Base-by-base conservation (phyloP, 1,284 basidiomycete species). In the Sporisorium graminicola region DNA sequence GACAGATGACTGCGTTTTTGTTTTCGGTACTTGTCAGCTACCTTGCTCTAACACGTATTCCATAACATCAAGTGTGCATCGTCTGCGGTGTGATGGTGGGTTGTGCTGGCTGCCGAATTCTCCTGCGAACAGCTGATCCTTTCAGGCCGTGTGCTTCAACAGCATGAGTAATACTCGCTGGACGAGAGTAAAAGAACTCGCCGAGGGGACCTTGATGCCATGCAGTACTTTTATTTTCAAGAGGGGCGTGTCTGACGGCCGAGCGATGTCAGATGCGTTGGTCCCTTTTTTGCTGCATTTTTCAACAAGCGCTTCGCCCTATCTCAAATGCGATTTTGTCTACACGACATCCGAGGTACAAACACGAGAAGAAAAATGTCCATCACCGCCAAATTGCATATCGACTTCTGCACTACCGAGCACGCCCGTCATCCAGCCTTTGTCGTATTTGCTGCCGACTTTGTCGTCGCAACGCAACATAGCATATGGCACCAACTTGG, bases 311-410 rank as follows among this genome's bases (percentile, higher is more conserved):
- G n/a, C n/a, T n/a, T n/a, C n/a, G n/a, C n/a, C n/a, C n/a, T n/a
- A n/a, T n/a, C n/a, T n/a, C n/a, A 10, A 12, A 37, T 37, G 43
- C 47, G 37, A 47, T 37, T 47, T 53, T 47, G 40, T 53, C 22
- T 26, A 18, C 35, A 40, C 37, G 16, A 43, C 46, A 61, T 44
- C 58, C 59, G 50, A 56, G 53, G 50, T 20, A 47, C 37, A 18
- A 60, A 58, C 27, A 18, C 27, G 14, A 58, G 59, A 58, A 58
- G 62, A 63, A 63, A 40, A 40, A 18, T 69, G 66, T 69, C 66
- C 51, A 63, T 57, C 51, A 69, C 46, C 66, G 66, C 66, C 42
- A 62, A 49, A 42, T 35, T 58, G 54, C 27, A 55, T 27, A 31
- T 27, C n/a, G 43, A 44, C 31, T 40, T 5, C 31, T 35, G 12